Evolutionary conservation across 768 basidiomycete genomes (phyloP).

Genomic region (Rhodosporidiobolus odoratus): DNA sequence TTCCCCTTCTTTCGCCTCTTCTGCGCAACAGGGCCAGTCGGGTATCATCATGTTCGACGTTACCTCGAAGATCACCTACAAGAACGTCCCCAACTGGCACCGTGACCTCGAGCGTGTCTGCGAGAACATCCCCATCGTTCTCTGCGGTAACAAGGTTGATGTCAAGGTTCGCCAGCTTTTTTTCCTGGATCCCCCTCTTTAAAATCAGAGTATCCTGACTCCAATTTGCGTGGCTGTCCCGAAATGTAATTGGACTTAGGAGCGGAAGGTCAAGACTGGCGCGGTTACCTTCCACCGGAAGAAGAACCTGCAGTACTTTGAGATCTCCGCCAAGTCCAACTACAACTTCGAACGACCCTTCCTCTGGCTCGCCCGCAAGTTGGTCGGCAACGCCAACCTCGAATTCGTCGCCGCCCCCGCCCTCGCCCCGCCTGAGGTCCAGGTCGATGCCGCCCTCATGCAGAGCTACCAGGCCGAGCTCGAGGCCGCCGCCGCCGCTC

Average conservation of each 20-base stretch:
- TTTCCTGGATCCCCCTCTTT: neutral
- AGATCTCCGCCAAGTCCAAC: constrained; percentile 98
- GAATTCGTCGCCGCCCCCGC: constrained; percentile 92
- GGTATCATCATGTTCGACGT: constrained; percentile 99
- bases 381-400: constrained; percentile 85
- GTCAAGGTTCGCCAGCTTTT: constrained; percentile 69
- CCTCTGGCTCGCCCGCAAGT: constrained; percentile 97
- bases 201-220: neutral
- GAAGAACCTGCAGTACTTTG: constrained; percentile 99
- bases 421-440: constrained; percentile 86
- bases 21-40: constrained; percentile 73
- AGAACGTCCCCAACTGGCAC: constrained; percentile 99
- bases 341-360: constrained; percentile 99
- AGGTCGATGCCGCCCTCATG: constrained; percentile 74
- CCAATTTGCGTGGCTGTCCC: too few relatives aligned
- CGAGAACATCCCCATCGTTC: constrained; percentile 98
- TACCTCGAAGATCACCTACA: constrained; percentile 99
- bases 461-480: constrained; percentile 72
- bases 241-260: constrained; percentile 57
- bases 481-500: constrained; percentile 76
- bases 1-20: neutral
- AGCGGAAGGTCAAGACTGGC: constrained; percentile 99
- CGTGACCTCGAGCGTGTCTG: constrained; percentile 96
- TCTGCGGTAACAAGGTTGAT: constrained; percentile 99
- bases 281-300: constrained; percentile 99